These are phyloP conservation scores for Eucalyptus grandis DNA, from an alignment of 345 rosid genomes.

Conservation along the genomic window DNA sequence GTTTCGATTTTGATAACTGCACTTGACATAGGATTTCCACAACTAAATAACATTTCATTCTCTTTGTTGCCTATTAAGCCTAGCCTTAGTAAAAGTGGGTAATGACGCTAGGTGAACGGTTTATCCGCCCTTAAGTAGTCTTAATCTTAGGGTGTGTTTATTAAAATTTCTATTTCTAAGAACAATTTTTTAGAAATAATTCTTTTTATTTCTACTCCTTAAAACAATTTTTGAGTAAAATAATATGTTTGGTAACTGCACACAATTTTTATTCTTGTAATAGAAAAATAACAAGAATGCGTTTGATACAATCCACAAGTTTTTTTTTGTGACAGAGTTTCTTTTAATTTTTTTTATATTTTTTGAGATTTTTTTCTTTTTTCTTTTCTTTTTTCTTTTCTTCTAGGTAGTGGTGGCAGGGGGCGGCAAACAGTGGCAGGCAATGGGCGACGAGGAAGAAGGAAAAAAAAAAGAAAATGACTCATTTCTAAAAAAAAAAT, in stretches of 20 bases:
- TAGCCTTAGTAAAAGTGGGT: neutral
- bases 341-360: fast-evolving
- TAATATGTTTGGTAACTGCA: fast-evolving
- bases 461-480: too few species aligned
- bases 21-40: neutral
- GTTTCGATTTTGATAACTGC: neutral
- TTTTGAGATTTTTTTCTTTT: too few species aligned
- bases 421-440: fast-evolving
- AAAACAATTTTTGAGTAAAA: fast-evolving
- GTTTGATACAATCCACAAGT: fast-evolving
- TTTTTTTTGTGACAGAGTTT: too few species aligned
- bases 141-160: fast-evolving
- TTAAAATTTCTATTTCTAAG: fast-evolving
- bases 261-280: fast-evolving
- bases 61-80: neutral
- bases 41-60: neutral
- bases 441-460: fast-evolving
- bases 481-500: too few species aligned
- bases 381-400: too few species aligned
- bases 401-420: fast-evolving
- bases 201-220: fast-evolving
- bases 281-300: fast-evolving
- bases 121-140: neutral
- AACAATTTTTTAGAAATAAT: too few species aligned
- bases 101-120: neutral